Evolutionary conservation across 257 asterid species (phyloP).

Genomic region (Gentiana macrophylla): DNA sequence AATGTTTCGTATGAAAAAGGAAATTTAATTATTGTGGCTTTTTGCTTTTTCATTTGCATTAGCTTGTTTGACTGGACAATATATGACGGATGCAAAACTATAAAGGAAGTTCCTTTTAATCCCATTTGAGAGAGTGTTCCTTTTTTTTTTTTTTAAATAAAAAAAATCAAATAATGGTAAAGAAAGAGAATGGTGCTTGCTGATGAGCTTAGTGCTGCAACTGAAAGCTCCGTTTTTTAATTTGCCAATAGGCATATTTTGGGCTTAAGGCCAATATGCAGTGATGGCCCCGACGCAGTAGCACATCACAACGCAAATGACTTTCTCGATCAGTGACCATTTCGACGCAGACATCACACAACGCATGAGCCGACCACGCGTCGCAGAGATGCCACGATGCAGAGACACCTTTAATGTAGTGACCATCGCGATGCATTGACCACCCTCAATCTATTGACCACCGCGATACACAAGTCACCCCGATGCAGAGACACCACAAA

Average conservation of each 20-base stretch:
- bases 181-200: neutral
- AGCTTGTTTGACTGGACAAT: conserved; percentile 13
- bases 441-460: too few relatives aligned
- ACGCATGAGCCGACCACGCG: neutral
- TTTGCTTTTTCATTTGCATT: neutral
- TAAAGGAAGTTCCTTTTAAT: conserved; percentile 1
- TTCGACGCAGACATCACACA: neutral
- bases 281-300: too few relatives aligned
- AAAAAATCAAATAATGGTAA: neutral
- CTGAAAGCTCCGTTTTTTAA: neutral
- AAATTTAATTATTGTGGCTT: conserved; percentile 13
- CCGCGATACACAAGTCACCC: too few relatives aligned
- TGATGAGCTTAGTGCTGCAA: neutral
- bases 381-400: too few relatives aligned
- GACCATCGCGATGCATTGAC: too few relatives aligned
- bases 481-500: too few relatives aligned
- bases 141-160: neutral
- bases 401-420: too few relatives aligned
- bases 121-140: conserved; percentile 1
- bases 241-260: neutral
- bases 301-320: too few relatives aligned
- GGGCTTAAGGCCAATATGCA: neutral
- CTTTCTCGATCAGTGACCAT: neutral
- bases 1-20: neutral
- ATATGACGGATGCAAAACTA: neutral